These are phyloP conservation scores for Halenospora varia DNA, from an alignment of 495 filamentous ascomycete species.

Conservation along the genomic window DNA sequence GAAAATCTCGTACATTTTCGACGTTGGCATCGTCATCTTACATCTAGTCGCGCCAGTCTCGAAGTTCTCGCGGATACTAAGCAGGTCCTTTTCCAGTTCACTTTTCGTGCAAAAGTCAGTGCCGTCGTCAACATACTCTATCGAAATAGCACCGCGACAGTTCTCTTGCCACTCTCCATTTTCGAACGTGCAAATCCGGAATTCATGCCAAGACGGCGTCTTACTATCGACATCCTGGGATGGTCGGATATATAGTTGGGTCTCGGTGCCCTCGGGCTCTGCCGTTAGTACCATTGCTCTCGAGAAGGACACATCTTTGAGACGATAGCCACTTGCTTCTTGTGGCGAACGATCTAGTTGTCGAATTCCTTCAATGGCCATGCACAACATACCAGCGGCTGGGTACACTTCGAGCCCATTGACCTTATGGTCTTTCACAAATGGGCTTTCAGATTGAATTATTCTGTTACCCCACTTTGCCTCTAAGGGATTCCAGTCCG, in stretches of 20 bases:
- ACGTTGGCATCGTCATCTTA: background rate
- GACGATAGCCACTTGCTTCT: background rate
- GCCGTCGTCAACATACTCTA: background rate
- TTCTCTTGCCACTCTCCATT: background rate
- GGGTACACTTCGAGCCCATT: slow-evolving; percentile 17
- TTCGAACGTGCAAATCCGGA: background rate
- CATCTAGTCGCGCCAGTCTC: background rate
- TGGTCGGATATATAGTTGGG: slow-evolving; percentile 2
- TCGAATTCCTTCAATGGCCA: slow-evolving; percentile 31
- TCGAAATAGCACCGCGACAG: background rate
- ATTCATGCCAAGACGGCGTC: background rate
- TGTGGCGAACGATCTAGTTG: slow-evolving; percentile 1
- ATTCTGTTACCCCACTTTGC: slow-evolving; percentile 33
- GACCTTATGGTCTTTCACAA: slow-evolving; percentile 26
- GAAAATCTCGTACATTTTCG: background rate
- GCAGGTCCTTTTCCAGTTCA: background rate
- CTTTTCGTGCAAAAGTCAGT: background rate
- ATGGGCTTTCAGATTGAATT: slow-evolving; percentile 9
- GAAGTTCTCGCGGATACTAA: background rate
- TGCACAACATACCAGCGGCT: slow-evolving; percentile 40
- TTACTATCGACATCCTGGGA: background rate
- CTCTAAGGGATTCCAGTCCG: slow-evolving; percentile 24
- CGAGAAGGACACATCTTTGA: background rate
- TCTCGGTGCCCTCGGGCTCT: background rate
- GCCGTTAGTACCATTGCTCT: background rate